phyloP scores from a whole-genome alignment of 2,329 filamentous ascomycete genomes.

The Daldinia eschscholtzii region DNA sequence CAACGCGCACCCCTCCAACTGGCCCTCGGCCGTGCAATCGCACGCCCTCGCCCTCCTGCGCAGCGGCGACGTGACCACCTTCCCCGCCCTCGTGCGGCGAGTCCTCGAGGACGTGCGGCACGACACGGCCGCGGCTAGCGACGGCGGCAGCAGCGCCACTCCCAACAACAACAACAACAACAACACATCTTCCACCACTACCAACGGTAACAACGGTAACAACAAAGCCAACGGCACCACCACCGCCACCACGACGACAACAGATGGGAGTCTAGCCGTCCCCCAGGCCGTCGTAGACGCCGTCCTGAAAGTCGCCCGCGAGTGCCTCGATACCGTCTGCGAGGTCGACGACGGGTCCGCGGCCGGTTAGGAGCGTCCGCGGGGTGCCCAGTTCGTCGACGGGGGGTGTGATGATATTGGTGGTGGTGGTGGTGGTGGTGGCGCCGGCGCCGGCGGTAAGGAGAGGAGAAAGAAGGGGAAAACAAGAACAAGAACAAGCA shows the following conservation, averaged over 20 bases:
- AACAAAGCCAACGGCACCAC: conserved; percentile 48
- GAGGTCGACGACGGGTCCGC: conserved; percentile 54
- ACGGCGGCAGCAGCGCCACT: conserved; percentile 44
- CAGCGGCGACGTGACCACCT: conserved; percentile 69
- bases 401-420: neutral
- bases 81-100: conserved; percentile 70
- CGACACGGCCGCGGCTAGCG: conserved; percentile 57
- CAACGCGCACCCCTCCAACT: conserved; percentile 70
- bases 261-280: conserved; percentile 63
- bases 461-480: neutral
- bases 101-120: conserved; percentile 72
- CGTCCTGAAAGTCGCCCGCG: conserved; percentile 69
- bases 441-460: too few species aligned
- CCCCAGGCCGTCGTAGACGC: conserved; percentile 72
- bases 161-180: conserved; percentile 45
- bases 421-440: too few species aligned
- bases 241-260: conserved; percentile 3
- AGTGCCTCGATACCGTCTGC: conserved; percentile 67
- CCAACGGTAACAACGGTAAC: conserved; percentile 46
- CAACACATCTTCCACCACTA: neutral
- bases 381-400: neutral
- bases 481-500: too few species aligned
- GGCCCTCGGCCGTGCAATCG: conserved; percentile 70
- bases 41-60: conserved; percentile 72
- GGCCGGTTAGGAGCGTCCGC: conserved; percentile 26